Base-by-base conservation (phyloP, 164 flowering plant genomes). In the Piper betle region DNA sequence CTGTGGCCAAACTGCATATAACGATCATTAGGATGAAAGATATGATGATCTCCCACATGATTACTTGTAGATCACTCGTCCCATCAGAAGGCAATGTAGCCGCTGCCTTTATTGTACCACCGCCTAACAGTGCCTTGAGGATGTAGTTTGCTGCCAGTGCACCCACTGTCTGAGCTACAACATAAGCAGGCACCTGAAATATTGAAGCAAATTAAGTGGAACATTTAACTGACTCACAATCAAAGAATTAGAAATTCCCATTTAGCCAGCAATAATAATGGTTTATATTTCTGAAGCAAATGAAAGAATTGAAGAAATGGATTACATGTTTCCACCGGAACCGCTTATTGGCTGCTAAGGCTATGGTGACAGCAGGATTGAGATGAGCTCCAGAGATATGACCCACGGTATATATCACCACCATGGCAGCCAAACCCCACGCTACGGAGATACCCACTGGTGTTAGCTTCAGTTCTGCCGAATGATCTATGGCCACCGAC, bases 301-400 rank as follows among this genome's bases (percentile, higher is more conserved):
- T n/a, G n/a, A n/a, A n/a, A n/a, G n/a, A n/a, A n/a, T n/a, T n/a
- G n/a, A n/a, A 19, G 53, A 8, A 17, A 10, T 37, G 38, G 52
- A 33, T 39, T 52, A 80, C 84, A 1, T 71, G 75, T 57, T 64
- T 73, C 73, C 73, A 72, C 19, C 75, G 75, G 41, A 81, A 69
- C 60, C 62, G 76, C 4, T 71, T 25, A 18, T 62, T 54, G 16
- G 73, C 61, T 4, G 88, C 84, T 37, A 82, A 77, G 66, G 82
- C 81, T 33, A 82, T 65, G 55, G 83, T 77, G 64, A 80, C 73
- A 5, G 85, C 76, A 53, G 88, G 85, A 53, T 83, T 80, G 59
- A 81, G 73, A 66, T 80, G 84, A 52, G 79, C 85, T 55, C 85
- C 85, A 19, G 83, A 81, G 61, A 82, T 38, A 65, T 82, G 84